A percentile compares a stretch with the other conserved stretches of the same genome.
Conservation (phyloP, 2,329 filamentous ascomycete species). For the Fusarium abutilonis region DNA sequence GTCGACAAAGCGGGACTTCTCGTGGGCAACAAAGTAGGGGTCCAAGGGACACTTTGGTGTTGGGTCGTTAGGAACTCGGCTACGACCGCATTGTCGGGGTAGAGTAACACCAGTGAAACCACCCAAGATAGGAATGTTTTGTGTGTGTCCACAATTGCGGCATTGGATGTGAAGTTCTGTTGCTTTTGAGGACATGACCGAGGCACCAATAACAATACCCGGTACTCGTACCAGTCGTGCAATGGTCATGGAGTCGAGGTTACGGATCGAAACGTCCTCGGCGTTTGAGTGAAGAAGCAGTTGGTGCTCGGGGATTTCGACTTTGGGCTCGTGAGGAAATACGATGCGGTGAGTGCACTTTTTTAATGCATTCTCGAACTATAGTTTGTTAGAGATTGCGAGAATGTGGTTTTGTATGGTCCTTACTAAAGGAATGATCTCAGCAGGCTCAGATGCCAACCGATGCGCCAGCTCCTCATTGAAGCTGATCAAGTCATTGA, state of each 20-base stretch:
- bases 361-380: slow-evolving; percentile 93
- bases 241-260: slow-evolving; percentile 91
- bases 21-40: slow-evolving; percentile 94
- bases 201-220: slow-evolving; percentile 96
- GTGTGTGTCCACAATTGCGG: slow-evolving; percentile 80
- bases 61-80: slow-evolving; percentile 70
- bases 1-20: slow-evolving; percentile 93
- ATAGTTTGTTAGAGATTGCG: slow-evolving; percentile 13
- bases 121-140: slow-evolving; percentile 77
- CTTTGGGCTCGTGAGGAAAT: slow-evolving; percentile 75
- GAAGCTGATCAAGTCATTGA: slow-evolving; percentile 94
- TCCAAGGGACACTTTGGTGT: slow-evolving; percentile 86
- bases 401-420: no score
- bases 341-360: slow-evolving; percentile 94
- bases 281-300: slow-evolving; percentile 93
- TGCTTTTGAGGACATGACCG: slow-evolving; percentile 95
- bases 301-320: slow-evolving; percentile 87
- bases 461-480: slow-evolving; percentile 94
- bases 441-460: slow-evolving; percentile 87
- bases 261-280: slow-evolving; percentile 90
- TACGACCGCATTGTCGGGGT: slow-evolving; percentile 78
- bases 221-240: slow-evolving; percentile 95
- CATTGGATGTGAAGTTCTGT: slow-evolving; percentile 88
- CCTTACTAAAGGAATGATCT: slow-evolving; percentile 88
- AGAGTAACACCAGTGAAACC: slow-evolving; percentile 90